A percentile compares a stretch with the other conserved stretches of the same genome.
Conservation (phyloP, 1,284 basidiomycete genomes). For the Lentinula novae-zelandiae region DNA sequence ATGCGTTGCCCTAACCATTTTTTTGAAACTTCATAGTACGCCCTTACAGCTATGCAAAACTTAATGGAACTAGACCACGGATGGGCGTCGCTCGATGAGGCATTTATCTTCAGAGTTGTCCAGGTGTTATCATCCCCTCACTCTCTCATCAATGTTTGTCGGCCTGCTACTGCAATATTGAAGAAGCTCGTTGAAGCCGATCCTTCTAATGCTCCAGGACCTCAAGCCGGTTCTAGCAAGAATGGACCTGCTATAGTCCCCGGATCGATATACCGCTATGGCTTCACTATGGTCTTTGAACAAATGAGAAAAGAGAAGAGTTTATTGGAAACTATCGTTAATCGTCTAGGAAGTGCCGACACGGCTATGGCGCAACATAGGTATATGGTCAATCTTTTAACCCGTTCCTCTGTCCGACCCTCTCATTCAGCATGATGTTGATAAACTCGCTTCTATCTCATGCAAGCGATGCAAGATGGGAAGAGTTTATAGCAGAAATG, state of each 20-base stretch:
- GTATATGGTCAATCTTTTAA: slow-evolving; percentile 34
- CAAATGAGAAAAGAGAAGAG: slow-evolving; percentile 70
- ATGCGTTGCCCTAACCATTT: slow-evolving; percentile 9
- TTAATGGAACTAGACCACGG: slow-evolving; percentile 82
- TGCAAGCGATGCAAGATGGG: slow-evolving; percentile 73
- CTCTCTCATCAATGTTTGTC: slow-evolving; percentile 88
- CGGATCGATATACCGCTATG: slow-evolving; percentile 75
- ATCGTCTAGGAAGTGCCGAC: slow-evolving; percentile 76
- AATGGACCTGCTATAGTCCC: slow-evolving; percentile 46
- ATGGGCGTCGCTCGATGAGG: slow-evolving; percentile 68
- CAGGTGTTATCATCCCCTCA: slow-evolving; percentile 74
- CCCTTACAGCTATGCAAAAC: slow-evolving; percentile 81
- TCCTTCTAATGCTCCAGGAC: slow-evolving; percentile 58
- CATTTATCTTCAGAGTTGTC: slow-evolving; percentile 78
- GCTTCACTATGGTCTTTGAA: slow-evolving; percentile 79
- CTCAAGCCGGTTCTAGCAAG: slow-evolving; percentile 59
- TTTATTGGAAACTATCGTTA: slow-evolving; percentile 75
- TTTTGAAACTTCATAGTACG: slow-evolving; percentile 53
- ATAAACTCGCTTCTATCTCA: slow-evolving; percentile 85
- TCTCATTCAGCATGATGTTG: slow-evolving; percentile 67
- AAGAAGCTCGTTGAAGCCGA: slow-evolving; percentile 86
- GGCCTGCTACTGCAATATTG: slow-evolving; percentile 94
- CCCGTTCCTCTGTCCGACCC: neutral
- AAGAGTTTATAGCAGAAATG: slow-evolving; percentile 73
- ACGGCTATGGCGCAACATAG: slow-evolving; percentile 83